Evolutionary conservation across 192 early-diverging fungal species (phyloP), one percentile per base, ranked within the genome.

Genomic region (Geosiphon pyriformis): DNA sequence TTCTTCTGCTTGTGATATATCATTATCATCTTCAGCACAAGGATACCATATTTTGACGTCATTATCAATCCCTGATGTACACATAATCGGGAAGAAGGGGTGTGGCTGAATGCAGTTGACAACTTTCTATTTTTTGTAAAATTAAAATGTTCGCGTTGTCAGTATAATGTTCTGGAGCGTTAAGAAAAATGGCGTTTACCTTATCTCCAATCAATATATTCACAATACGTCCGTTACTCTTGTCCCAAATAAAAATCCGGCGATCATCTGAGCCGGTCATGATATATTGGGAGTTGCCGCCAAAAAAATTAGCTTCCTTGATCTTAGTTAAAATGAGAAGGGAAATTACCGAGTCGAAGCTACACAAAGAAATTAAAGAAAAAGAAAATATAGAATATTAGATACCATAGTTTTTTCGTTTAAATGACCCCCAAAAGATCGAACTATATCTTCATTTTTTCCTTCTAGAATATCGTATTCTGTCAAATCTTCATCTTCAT

Each of bases 221-320:
- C 7, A 86, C 47, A 20, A 91, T 61, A 15, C 76, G 74, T 51
- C 80, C 79, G 2, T 85, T 78, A 12, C 68, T 53, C 66, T 84
- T 83, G 59, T 87, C 77, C 87, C 87, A 93, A 31, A 91, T 62
- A 66, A 84, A 88, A 2, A 87, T 60, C 11, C 75, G 70, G 20
- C 91, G 88, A 70, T 90, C 91, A 64, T 93, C 91, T 2, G 86
- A 88, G 0, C 91, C 91, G 7, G 88, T 90, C 61, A 87, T 81
- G 18, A 93, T 73, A 54, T 85, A 89, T 51, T 80, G 79, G 61
- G 83, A 84, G 46, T 86, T 81, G 0, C 83, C 72, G 0, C 85
- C 85, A 69, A 76, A 83, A 73, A 88, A 90, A 67, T 84, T 87
- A 33, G 88, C 87, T 56, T 90, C 89, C 65, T 92, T 92, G 52